Conservation (phyloP, 805 yeast species). For the Barnettozyma californica region DNA sequence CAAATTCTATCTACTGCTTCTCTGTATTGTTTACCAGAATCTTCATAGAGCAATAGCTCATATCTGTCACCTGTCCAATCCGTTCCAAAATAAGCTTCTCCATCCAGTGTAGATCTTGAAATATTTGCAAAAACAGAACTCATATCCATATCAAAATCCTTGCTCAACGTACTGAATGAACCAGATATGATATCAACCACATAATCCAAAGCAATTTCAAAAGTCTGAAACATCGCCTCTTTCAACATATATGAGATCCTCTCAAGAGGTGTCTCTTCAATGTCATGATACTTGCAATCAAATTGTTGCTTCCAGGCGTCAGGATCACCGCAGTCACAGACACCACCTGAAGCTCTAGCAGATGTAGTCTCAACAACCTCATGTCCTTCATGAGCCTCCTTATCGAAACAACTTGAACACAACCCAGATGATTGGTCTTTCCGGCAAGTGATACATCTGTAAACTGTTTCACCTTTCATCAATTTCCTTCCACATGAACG, state of each 20-base stretch:
- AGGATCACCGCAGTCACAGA: constrained; percentile 75
- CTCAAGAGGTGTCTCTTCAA: constrained; percentile 18
- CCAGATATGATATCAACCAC: constrained; percentile 56
- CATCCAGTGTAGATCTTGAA: constrained; percentile 29
- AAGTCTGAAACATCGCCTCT: constrained; percentile 32
- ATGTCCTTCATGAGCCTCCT: constrained; percentile 68
- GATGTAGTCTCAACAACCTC: constrained; percentile 59
- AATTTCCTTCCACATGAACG: constrained; percentile 73
- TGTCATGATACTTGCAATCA: constrained; percentile 40
- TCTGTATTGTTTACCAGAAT: constrained; percentile 66
- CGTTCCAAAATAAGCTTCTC: constrained; percentile 38
- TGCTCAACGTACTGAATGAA: constrained; percentile 21
- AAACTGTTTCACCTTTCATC: constrained; percentile 74
- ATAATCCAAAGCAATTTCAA: constrained; percentile 50
- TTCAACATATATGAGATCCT: constrained; percentile 41
- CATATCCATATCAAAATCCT: constrained; percentile 22
- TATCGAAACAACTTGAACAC: constrained; percentile 71
- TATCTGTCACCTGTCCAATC: constrained; percentile 44
- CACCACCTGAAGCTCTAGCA: constrained; percentile 58
- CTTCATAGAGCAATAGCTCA: constrained; percentile 63
- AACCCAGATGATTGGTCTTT: constrained; percentile 80
- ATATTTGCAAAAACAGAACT: constrained; percentile 28
- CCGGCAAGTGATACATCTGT: constrained; percentile 71
- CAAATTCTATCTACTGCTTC: constrained; percentile 68
- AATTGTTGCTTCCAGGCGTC: constrained; percentile 68